phyloP scores from a whole-genome alignment of 2,329 filamentous ascomycete genomes.

The Ophiobolus disseminans region DNA sequence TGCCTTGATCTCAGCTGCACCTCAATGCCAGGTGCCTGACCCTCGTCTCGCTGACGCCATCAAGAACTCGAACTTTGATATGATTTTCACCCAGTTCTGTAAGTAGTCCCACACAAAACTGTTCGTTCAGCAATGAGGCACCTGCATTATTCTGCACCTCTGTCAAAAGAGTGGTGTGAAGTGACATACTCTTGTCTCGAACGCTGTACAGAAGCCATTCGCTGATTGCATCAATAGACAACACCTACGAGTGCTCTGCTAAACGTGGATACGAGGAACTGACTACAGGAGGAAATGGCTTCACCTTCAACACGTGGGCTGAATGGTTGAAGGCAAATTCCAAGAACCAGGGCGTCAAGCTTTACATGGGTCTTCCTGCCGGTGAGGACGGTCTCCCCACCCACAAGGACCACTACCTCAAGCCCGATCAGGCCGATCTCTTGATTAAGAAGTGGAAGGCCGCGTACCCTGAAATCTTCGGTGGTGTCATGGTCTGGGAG shows the following conservation, averaged over 20 bases:
- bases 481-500: constrained; percentile 68
- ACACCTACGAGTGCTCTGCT: constrained; percentile 60
- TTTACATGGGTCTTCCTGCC: constrained; percentile 61
- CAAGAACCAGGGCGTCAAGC: constrained; percentile 54
- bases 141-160: no score
- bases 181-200: no score
- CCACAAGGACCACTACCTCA: constrained; percentile 54
- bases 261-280: constrained; percentile 45
- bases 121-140: no score
- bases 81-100: constrained; percentile 64
- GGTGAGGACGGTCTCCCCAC: constrained; percentile 26
- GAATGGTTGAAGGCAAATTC: constrained; percentile 47
- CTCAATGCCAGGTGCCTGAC: constrained; percentile 61
- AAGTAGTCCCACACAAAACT: no score
- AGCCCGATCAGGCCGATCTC: constrained; percentile 53
- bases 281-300: constrained; percentile 41
- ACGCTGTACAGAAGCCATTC: no score
- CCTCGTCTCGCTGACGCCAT: constrained; percentile 55
- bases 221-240: no score
- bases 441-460: constrained; percentile 51
- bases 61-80: constrained; percentile 56
- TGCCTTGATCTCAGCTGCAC: constrained; percentile 61
- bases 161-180: no score
- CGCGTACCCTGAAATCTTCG: constrained; percentile 54
- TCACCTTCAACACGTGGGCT: constrained; percentile 57